Conservation (phyloP, 2,329 filamentous ascomycete genomes). For the Fusarium buxicola region DNA sequence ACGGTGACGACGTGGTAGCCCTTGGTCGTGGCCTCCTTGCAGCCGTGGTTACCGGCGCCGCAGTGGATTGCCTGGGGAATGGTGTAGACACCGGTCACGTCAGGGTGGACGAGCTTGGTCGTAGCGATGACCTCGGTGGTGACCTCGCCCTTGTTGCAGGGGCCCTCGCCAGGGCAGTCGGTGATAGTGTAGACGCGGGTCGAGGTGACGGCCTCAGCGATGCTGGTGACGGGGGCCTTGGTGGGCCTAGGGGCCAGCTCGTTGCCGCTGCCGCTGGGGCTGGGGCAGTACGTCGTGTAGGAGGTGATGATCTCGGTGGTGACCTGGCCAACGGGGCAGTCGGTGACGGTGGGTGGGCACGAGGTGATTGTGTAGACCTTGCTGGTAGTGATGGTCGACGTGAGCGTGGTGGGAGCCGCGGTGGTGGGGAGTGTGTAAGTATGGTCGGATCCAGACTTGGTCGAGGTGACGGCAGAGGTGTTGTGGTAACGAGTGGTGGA, state of each 20-base stretch:
- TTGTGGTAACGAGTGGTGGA: slow-evolving; percentile 34
- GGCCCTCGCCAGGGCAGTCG: slow-evolving; percentile 63
- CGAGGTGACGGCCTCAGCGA: slow-evolving; percentile 60
- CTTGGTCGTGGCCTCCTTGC: slow-evolving; percentile 43
- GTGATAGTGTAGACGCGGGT: slow-evolving; percentile 68
- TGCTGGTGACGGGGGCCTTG: slow-evolving; percentile 16
- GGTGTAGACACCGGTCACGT: slow-evolving; percentile 46
- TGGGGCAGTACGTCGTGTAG: slow-evolving; percentile 55
- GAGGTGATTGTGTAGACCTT: slow-evolving; percentile 49
- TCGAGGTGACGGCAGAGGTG: slow-evolving; percentile 24
- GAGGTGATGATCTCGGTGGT: slow-evolving; percentile 45
- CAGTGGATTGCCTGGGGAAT: slow-evolving; percentile 48
- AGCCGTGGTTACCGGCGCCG: slow-evolving; percentile 41
- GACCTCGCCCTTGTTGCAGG: slow-evolving; percentile 37
- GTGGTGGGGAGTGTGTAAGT: slow-evolving; percentile 24
- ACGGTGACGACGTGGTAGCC: slow-evolving; percentile 43
- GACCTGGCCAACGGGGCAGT: slow-evolving; percentile 47
- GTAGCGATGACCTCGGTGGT: slow-evolving; percentile 42
- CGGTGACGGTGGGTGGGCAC: slow-evolving; percentile 45
- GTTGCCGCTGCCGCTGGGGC: slow-evolving; percentile 15
- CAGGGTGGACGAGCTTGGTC: slow-evolving; percentile 37
- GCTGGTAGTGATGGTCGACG: slow-evolving; percentile 47
- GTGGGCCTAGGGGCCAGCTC: slow-evolving; percentile 13
- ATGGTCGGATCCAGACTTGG: slow-evolving; percentile 14
- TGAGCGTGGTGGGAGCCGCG: slow-evolving; percentile 31